A percentile compares a stretch with the other conserved stretches of the same genome.
Evolutionary conservation across 805 yeast species (phyloP).

Genomic region (Huiozyma sinensis): DNA sequence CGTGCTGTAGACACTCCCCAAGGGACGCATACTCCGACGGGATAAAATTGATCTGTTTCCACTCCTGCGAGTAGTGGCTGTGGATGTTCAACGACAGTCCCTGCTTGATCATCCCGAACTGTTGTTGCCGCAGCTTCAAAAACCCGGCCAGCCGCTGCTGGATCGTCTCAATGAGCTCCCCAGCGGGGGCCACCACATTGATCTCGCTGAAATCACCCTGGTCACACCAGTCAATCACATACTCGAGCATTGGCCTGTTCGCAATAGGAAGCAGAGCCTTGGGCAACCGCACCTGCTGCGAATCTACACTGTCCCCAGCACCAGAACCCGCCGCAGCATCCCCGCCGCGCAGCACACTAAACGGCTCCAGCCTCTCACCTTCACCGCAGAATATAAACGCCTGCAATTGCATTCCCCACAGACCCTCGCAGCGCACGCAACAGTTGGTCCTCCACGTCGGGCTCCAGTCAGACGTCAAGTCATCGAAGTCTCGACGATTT

Average conservation of each 20-base stretch:
- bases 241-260: slow-evolving; percentile 77
- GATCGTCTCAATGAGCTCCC: slow-evolving; percentile 35
- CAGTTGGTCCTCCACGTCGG: too few species aligned
- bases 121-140: slow-evolving; percentile 31
- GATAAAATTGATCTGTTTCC: slow-evolving; percentile 33
- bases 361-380: slow-evolving; percentile 64
- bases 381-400: slow-evolving; percentile 85
- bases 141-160: slow-evolving; percentile 39
- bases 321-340: neutral
- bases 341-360: slow-evolving; percentile 21
- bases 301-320: slow-evolving; percentile 25
- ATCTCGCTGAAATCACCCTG: slow-evolving; percentile 66
- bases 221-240: slow-evolving; percentile 89
- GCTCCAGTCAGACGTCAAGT: too few species aligned
- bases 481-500: too few species aligned
- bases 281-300: slow-evolving; percentile 29
- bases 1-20: slow-evolving; percentile 47
- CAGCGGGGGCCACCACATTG: slow-evolving; percentile 48
- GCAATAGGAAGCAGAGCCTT: slow-evolving; percentile 88
- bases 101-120: slow-evolving; percentile 18
- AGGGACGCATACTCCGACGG: slow-evolving; percentile 41
- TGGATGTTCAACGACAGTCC: slow-evolving; percentile 16
- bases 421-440: neutral
- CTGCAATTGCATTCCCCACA: slow-evolving; percentile 39
- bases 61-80: slow-evolving; percentile 21